Conservation (phyloP, 108 stramenopile species). For the Cyclotella sp. region DNA sequence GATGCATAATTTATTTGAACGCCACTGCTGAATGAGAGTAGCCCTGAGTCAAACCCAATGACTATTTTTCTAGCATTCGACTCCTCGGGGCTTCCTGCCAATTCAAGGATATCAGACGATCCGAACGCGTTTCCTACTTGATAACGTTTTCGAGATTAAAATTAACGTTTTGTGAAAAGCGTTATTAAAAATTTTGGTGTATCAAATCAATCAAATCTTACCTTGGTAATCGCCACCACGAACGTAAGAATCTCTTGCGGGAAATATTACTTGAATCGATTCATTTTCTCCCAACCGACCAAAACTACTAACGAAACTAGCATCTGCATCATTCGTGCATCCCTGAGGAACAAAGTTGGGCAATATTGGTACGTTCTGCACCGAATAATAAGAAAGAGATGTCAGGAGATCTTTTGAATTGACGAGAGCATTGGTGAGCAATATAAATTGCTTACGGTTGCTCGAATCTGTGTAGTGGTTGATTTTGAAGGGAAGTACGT, state of each 20-base stretch:
- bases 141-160: not conserved
- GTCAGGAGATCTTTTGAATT: not conserved
- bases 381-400: not conserved
- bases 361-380: not conserved
- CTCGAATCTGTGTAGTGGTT: not conserved
- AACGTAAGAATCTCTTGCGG: conserved; percentile 16
- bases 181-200: not conserved
- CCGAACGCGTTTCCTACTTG: not conserved
- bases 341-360: not conserved
- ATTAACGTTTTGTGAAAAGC: not conserved
- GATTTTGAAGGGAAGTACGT: not conserved
- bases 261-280: not conserved
- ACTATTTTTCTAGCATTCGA: conserved; percentile 17
- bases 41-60: conserved; percentile 19
- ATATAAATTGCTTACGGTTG: not conserved
- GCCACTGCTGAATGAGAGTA: not conserved
- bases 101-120: not conserved
- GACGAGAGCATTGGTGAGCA: not conserved
- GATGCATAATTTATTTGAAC: not conserved
- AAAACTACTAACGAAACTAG: not conserved
- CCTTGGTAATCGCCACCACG: conserved; percentile 9
- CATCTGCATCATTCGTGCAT: conserved; percentile 5
- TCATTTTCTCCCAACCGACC: not conserved
- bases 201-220: not conserved
- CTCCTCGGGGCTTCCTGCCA: not conserved